These are phyloP conservation scores for Quercus tomentella DNA, from an alignment of 331 rosid species.

Conservation along the genomic window DNA sequence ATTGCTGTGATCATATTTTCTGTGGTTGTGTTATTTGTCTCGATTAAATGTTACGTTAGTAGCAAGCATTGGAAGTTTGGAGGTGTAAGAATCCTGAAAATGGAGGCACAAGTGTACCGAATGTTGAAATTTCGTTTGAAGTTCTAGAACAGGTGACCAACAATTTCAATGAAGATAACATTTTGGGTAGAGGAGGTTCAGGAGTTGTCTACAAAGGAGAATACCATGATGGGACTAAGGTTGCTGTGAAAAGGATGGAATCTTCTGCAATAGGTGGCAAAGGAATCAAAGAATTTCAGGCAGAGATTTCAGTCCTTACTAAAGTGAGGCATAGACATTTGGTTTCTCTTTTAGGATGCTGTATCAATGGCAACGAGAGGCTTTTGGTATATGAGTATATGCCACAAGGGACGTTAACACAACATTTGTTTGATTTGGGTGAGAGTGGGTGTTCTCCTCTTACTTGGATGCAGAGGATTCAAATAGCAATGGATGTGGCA, in stretches of 20 bases:
- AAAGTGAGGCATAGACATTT: slow-evolving; percentile 35
- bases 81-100: slow-evolving; percentile 31
- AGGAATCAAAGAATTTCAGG: slow-evolving; percentile 25
- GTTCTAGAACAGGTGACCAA: slow-evolving; percentile 21
- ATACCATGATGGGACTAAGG: slow-evolving; percentile 27
- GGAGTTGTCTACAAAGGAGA: slow-evolving; percentile 30
- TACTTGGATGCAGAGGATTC: slow-evolving; percentile 31
- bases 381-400: slow-evolving; percentile 27
- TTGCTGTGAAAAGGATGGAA: slow-evolving; percentile 38
- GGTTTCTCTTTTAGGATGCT: slow-evolving; percentile 33
- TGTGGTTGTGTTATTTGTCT: slow-evolving; percentile 41
- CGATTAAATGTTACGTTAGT: slow-evolving; percentile 46
- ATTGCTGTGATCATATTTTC: slow-evolving; percentile 43
- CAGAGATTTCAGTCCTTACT: slow-evolving; percentile 26
- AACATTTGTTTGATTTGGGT: slow-evolving; percentile 24
- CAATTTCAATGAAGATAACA: slow-evolving; percentile 22
- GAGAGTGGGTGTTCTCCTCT: slow-evolving; percentile 8
- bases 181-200: slow-evolving; percentile 30
- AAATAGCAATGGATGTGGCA: slow-evolving; percentile 39
- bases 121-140: slow-evolving; percentile 25
- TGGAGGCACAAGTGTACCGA: not conserved
- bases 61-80: slow-evolving; percentile 39
- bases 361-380: slow-evolving; percentile 26
- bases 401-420: slow-evolving; percentile 28
- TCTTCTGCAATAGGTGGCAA: slow-evolving; percentile 14